A percentile compares a stretch with the other conserved stretches of the same genome.
Conservation (phyloP, 495 filamentous ascomycete species). For the Filosporella fistucella region DNA sequence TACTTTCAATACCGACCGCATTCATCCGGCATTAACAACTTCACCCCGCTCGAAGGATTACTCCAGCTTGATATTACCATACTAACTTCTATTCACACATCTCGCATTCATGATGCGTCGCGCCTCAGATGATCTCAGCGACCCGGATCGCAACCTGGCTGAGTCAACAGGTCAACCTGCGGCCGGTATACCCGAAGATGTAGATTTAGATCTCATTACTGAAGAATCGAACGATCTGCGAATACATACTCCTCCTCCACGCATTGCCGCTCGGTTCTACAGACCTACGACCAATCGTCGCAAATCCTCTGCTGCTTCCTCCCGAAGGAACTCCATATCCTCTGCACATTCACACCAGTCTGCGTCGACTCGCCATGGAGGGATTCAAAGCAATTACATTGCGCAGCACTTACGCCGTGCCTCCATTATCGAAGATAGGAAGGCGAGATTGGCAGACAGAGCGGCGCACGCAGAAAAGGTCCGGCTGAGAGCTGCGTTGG, state of each 20-base stretch:
- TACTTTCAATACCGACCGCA: neutral
- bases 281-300: constrained; percentile 63
- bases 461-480: constrained; percentile 96
- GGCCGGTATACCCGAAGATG: constrained; percentile 29
- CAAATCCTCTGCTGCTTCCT: constrained; percentile 80
- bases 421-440: constrained; percentile 88
- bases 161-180: constrained; percentile 22
- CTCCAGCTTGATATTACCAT: neutral
- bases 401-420: constrained; percentile 88
- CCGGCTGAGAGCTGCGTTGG: constrained; percentile 80
- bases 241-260: constrained; percentile 63
- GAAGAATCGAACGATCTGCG: constrained; percentile 24
- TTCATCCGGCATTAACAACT: too few species aligned
- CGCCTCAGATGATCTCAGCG: constrained; percentile 24
- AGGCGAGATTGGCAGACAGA: constrained; percentile 86
- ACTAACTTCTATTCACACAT: neutral
- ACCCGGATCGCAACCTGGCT: constrained; percentile 27
- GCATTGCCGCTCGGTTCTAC: constrained; percentile 84
- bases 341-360: constrained; percentile 70
- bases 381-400: constrained; percentile 73
- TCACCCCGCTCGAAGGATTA: neutral
- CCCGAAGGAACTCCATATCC: constrained; percentile 84
- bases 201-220: constrained; percentile 19
- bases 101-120: constrained; percentile 24
- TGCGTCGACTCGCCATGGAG: constrained; percentile 58